Base-by-base conservation (phyloP, 768 basidiomycete species). In the Agaricus subrufescens region DNA sequence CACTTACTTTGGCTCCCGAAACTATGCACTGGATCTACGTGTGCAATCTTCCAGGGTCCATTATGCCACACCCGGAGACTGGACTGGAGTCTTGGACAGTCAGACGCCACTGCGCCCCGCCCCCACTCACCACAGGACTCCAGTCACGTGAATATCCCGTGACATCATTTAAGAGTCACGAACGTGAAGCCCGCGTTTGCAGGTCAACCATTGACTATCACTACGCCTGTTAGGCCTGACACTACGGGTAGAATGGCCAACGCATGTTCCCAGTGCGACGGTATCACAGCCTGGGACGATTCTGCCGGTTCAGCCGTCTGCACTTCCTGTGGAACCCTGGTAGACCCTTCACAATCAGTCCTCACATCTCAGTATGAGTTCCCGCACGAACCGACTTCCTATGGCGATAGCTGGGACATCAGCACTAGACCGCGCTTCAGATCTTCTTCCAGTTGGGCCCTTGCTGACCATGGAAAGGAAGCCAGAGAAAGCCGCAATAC, bases 261-360 rank as follows among this genome's bases (percentile, higher is more conserved):
- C 60, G 46, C 53, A 30, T 89, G 87, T 71, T 69, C 54, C 29
- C 79, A 79, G 45, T 90, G 89, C 67, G 78, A 75, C 44, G 78
- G 71, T 11, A 15, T 62, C 54, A 81, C 80, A 15, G 68, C 75
- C 58, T 83, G 78, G 76, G 77, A 85, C 68, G 81, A 83, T 61
- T 75, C 78, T 31, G 76, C 79, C 27, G 79, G 77, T 54, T 85
- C 86, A 2, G 69, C 75, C 46, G 82, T 91, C 57, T 92, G 90
- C 69, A 80, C 80, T 11, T 50, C 59, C n/a, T 91, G 90, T 61
- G 90, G 86, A 14, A 84, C 83, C n/a, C 79, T 92, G 19, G 73
- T 71, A 9, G 83, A 89, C 62, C 75, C 87, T 0, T 72, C 77
- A 12, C 86, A 85, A 72, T 76, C 75, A 27, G 69, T 87, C 40